These are phyloP conservation scores for Crepidotus sp. DNA, from an alignment of 1,284 basidiomycete genomes.

Conservation along the genomic window DNA sequence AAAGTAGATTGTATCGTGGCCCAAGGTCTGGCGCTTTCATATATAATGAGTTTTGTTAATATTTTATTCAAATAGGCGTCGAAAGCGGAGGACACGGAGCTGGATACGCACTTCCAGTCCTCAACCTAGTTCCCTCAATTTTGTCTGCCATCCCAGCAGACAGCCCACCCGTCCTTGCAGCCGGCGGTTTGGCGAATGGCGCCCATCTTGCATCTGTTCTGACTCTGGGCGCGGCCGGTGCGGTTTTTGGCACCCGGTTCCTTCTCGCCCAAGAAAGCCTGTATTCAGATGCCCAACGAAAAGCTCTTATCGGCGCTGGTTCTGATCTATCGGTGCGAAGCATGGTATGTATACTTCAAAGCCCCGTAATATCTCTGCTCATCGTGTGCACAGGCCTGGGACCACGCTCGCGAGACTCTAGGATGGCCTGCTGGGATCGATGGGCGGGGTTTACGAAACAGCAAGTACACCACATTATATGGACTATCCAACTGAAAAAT, in stretches of 20 bases:
- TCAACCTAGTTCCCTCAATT: conserved; percentile 51
- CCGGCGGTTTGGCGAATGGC: conserved; percentile 52
- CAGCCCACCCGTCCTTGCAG: conserved; percentile 50
- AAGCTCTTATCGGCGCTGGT: conserved; percentile 44
- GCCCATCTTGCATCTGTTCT: conserved; percentile 56
- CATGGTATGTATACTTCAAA: conserved; percentile 26
- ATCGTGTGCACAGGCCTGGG: conserved; percentile 34
- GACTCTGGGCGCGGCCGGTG: conserved; percentile 56
- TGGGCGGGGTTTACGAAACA: conserved; percentile 51
- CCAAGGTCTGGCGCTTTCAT: too few species aligned
- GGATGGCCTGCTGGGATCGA: conserved; percentile 65
- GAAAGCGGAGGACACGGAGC: conserved; percentile 72
- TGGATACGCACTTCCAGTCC: conserved; percentile 43
- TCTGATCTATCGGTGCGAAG: conserved; percentile 48
- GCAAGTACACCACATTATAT: conserved; percentile 22
- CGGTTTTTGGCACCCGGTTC: conserved; percentile 65
- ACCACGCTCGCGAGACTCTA: conserved; percentile 46
- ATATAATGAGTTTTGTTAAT: too few species aligned
- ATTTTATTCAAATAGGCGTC: conserved; percentile 41
- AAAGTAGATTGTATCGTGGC: conserved; percentile 65
- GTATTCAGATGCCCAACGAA: conserved; percentile 49
- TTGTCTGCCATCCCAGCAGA: conserved; percentile 34
- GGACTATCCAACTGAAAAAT: conserved; percentile 8
- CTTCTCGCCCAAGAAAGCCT: conserved; percentile 56
- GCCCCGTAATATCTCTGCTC: neutral